These are phyloP conservation scores for Solanum chiquidenum DNA, from an alignment of 257 asterid species.

Conservation along the genomic window DNA sequence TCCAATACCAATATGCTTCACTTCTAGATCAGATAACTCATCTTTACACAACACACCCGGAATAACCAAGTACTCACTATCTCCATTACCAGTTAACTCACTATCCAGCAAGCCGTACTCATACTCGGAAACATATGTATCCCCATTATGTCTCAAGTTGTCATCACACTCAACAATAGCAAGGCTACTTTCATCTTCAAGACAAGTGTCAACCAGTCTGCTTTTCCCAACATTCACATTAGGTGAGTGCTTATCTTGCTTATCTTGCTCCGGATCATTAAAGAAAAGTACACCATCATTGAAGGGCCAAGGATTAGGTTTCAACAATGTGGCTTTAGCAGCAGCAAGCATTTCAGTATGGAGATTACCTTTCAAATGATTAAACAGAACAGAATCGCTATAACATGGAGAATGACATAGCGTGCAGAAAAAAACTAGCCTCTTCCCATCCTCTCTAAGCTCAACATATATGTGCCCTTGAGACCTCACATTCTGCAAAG, in stretches of 20 bases:
- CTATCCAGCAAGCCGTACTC: constrained; percentile 6
- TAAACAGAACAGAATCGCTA: constrained; percentile 48
- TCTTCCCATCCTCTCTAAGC: constrained; percentile 84
- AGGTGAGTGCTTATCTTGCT: constrained; percentile 7
- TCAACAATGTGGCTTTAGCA: constrained; percentile 64
- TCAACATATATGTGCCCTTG: constrained; percentile 83
- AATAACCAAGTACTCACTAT: constrained; percentile 30
- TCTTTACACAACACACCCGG: constrained; percentile 65
- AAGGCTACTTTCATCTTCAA: constrained; percentile 22
- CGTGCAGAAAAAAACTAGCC: constrained; percentile 69
- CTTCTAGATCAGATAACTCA: constrained; percentile 48
- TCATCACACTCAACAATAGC: constrained; percentile 44
- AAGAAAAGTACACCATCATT: constrained; percentile 84
- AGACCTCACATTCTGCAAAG: constrained; percentile 56
- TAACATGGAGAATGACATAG: constrained; percentile 79
- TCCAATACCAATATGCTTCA: constrained; percentile 50
- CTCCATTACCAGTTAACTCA: constrained; percentile 8
- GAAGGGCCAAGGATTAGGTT: constrained; percentile 92
- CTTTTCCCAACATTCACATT: constrained; percentile 10
- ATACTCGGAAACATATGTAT: constrained; percentile 4
- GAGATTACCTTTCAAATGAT: constrained; percentile 70
- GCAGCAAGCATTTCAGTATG: constrained; percentile 61
- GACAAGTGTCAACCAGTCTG: constrained; percentile 10
- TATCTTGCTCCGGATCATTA: constrained; percentile 29
- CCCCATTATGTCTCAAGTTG: constrained; percentile 6